Base-by-base conservation (phyloP, 2,329 filamentous ascomycete species). In the Fusarium fracticaudum region DNA sequence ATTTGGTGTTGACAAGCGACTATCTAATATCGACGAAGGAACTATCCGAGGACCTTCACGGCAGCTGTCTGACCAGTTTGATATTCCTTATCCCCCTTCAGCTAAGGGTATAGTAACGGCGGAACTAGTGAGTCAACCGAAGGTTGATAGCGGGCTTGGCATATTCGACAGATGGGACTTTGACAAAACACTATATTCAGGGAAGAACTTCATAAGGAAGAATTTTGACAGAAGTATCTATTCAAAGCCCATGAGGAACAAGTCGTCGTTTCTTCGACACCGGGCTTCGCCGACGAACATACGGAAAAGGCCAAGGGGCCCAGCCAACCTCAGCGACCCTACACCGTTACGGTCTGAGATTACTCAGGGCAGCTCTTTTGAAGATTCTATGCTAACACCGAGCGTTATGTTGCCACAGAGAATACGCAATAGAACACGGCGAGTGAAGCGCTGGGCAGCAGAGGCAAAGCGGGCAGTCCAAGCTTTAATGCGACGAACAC, bases 361-460 rank as follows among this genome's bases (percentile, higher is more conserved):
- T 22, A 33, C 31, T 60, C 57, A 44, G 20, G 58, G 62, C 14
- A 70, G 45, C n/a, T 65, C 65, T 50, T 59, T 63, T 18, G 60
- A 68, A 29, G 65, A 64, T 26, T 67, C 40, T 35, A 55, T 67
- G 26, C 43, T 63, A 24, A 60, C 43, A 11, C 22, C 37, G 33
- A 48, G 60, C 24, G 35, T 45, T 31, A 20, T 68, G 54, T 18
- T 60, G 37, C 50, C 67, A 45, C 65, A 33, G 38, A 40, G 47
- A 72, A 22, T 74, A 57, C 53, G 64, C 75, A 33, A 77, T 72
- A 48, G 77, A 73, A 60, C 72, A 71, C 57, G 75, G 11, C 77
- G 80, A 37, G 74, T 84, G 38, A 80, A 76, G 64, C 77, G 76
- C 43, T 84, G 83, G 83, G 81, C 81, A 29, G 76, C 69, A 57